Evolutionary conservation across 805 yeast genomes (phyloP).

Genomic region (Debaryomyces maramus): DNA sequence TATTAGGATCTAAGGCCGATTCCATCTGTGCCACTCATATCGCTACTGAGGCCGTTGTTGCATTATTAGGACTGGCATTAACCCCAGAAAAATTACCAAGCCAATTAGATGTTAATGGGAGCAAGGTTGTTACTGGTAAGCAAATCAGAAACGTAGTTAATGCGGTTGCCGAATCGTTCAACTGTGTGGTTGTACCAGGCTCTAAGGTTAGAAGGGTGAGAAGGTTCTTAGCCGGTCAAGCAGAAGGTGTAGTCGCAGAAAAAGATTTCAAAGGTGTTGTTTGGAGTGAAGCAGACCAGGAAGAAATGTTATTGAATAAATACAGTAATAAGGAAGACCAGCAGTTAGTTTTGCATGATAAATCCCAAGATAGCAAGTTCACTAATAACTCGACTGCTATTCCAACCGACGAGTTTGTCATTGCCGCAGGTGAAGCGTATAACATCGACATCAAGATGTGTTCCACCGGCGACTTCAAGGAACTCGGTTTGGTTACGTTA

Average conservation of each 20-base stretch:
- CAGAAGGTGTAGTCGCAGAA: constrained; percentile 89
- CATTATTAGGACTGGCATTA: constrained; percentile 69
- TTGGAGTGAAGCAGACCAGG: constrained; percentile 84
- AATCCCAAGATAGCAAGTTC: constrained; percentile 5
- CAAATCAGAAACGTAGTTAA: constrained; percentile 76
- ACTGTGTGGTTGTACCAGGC: constrained; percentile 88
- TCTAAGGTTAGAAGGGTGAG: constrained; percentile 88
- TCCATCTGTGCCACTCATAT: constrained; percentile 85
- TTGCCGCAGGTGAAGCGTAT: constrained; percentile 83
- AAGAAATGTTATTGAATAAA: constrained; percentile 51
- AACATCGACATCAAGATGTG: constrained; percentile 80
- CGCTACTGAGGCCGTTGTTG: constrained; percentile 83
- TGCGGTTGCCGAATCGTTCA: constrained; percentile 78
- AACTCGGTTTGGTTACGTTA: constrained; percentile 67
- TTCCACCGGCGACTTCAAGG: constrained; percentile 53
- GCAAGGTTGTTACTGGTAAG: constrained; percentile 58
- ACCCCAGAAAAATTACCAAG: constrained; percentile 74
- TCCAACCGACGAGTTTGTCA: constrained; percentile 71
- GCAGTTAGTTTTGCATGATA: background rate
- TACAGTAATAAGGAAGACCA: constrained; percentile 24
- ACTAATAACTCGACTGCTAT: constrained; percentile 50
- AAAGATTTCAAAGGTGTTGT: constrained; percentile 89
- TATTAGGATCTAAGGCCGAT: constrained; percentile 83
- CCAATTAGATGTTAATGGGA: constrained; percentile 40
- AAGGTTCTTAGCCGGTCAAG: constrained; percentile 94